Conservation (phyloP, 768 basidiomycete species). For the Boletus vinaceobasis region DNA sequence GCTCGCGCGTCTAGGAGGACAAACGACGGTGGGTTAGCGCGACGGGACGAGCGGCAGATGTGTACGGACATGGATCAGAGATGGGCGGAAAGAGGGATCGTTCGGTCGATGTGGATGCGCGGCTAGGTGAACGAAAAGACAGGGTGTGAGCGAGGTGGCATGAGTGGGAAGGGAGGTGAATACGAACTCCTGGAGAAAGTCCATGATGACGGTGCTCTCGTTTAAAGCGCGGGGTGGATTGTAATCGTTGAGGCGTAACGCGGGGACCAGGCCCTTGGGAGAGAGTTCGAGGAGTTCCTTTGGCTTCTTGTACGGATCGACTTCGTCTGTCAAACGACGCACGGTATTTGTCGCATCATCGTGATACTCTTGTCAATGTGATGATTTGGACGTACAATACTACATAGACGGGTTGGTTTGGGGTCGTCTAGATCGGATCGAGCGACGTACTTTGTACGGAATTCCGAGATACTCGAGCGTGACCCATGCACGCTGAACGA, state of each 20-base stretch:
- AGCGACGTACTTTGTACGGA: constrained; percentile 56
- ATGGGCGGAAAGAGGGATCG: constrained; percentile 55
- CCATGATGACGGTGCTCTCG: constrained; percentile 77
- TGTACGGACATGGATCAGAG: constrained; percentile 54
- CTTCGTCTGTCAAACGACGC: constrained; percentile 51
- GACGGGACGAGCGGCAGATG: background rate
- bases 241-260: constrained; percentile 51
- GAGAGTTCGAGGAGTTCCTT: constrained; percentile 75
- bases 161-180: too few species aligned
- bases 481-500: constrained; percentile 81
- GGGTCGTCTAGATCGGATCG: background rate
- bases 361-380: background rate
- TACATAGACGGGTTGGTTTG: constrained; percentile 5
- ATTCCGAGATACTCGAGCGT: constrained; percentile 67
- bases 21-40: background rate
- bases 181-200: constrained; percentile 73
- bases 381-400: constrained; percentile 37
- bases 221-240: constrained; percentile 61
- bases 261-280: constrained; percentile 80
- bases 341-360: background rate
- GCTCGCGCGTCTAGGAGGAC: constrained; percentile 55
- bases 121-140: constrained; percentile 27
- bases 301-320: constrained; percentile 82
- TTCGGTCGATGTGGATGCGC: constrained; percentile 47
- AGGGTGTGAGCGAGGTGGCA: background rate